A percentile compares a stretch with the other conserved stretches of the same genome.
Conservation (phyloP, 176 grass and related monocot species). For the Phragmites australis region DNA sequence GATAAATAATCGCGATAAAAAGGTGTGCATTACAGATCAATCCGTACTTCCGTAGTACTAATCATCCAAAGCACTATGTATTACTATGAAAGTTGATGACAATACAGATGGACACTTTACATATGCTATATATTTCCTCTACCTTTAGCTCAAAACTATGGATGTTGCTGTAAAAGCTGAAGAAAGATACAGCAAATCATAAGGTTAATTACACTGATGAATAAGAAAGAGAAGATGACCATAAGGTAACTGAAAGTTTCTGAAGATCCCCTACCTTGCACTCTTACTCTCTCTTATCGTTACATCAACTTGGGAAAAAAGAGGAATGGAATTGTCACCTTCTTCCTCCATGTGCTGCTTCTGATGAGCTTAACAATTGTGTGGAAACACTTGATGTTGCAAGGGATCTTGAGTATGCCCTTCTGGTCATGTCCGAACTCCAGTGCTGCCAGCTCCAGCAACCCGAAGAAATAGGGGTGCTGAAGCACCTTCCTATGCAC, state of each 20-base stretch:
- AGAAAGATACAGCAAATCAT: background rate
- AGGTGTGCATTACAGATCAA: background rate
- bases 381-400: conserved; percentile 33
- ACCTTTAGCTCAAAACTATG: background rate
- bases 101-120: background rate
- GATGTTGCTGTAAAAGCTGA: background rate
- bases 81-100: background rate
- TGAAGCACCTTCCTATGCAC: conserved; percentile 43
- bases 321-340: background rate
- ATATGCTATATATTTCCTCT: background rate
- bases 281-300: background rate
- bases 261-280: background rate
- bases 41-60: background rate
- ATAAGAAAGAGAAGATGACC: background rate
- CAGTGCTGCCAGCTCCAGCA: conserved; percentile 55
- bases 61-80: background rate
- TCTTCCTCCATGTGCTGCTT: background rate
- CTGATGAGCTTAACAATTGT: conserved; percentile 34
- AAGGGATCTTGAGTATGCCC: conserved; percentile 56
- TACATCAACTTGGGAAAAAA: background rate
- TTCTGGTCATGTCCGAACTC: conserved; percentile 61
- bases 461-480: conserved; percentile 40
- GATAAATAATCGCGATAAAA: background rate
- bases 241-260: background rate
- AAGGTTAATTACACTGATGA: background rate